Percentiles rank a stretch among this genome's conserved stretches.
Evolutionary conservation across 768 basidiomycete species (phyloP).

Genomic region (Pleurotus salmoneostramineus): DNA sequence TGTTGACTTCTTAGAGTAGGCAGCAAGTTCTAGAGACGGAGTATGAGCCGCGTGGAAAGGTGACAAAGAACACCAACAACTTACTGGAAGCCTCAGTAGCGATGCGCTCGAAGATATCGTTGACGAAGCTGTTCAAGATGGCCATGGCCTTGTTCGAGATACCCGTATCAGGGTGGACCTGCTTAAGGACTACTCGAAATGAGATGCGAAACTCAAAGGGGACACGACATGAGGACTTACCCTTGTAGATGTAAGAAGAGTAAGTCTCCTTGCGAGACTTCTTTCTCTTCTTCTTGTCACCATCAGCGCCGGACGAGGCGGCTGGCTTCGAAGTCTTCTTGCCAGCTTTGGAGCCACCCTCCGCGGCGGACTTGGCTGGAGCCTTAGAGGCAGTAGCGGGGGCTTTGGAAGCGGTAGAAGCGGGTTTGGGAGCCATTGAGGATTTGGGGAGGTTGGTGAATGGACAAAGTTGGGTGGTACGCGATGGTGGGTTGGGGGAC

Average conservation of each 20-base stretch:
- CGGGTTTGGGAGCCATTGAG: constrained; percentile 76
- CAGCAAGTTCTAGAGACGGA: constrained; percentile 72
- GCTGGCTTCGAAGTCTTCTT: constrained; percentile 61
- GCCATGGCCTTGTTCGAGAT: constrained; percentile 90
- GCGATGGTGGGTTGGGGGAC: constrained; percentile 9
- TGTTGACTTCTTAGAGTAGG: constrained; percentile 98
- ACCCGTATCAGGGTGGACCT: constrained; percentile 92
- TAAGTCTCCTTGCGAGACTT: constrained; percentile 91
- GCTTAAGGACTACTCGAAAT: constrained; percentile 65
- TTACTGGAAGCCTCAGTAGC: constrained; percentile 85
- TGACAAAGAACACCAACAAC: constrained; percentile 21
- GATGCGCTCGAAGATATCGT: constrained; percentile 85
- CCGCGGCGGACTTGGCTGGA: constrained; percentile 57
- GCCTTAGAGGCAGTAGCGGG: constrained; percentile 68
- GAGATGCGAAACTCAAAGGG: background rate
- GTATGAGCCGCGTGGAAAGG: constrained; percentile 1
- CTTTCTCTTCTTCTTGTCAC: constrained; percentile 86
- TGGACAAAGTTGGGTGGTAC: constrained; percentile 11
- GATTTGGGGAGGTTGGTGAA: background rate
- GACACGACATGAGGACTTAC: constrained; percentile 30
- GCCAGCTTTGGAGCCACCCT: constrained; percentile 57
- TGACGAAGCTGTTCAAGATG: constrained; percentile 81
- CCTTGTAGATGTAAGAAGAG: constrained; percentile 94
- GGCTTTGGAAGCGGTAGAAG: constrained; percentile 79
- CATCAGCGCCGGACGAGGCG: constrained; percentile 48